A percentile compares a stretch with the other conserved stretches of the same genome.
Conservation (phyloP, 2,329 filamentous ascomycete species). For the Apiospora aurea region DNA sequence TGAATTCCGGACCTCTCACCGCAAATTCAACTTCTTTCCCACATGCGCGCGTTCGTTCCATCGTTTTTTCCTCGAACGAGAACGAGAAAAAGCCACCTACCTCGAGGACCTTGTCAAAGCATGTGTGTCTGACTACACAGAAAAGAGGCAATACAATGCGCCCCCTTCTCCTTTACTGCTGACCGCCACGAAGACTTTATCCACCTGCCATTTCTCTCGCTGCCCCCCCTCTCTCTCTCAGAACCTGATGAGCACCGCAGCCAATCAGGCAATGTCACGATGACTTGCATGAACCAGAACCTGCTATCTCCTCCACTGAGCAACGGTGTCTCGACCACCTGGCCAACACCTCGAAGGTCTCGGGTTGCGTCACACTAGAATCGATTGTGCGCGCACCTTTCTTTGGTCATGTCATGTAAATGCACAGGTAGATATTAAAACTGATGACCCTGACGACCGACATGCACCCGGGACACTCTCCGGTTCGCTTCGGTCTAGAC, state of each 20-base stretch:
- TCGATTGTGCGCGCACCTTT: neutral
- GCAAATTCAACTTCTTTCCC: conserved; percentile 7
- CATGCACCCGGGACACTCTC: neutral
- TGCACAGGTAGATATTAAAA: neutral
- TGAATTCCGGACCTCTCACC: neutral
- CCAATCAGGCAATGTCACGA: conserved; percentile 20
- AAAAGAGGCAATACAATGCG: conserved; percentile 9
- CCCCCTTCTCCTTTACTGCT: conserved; percentile 4
- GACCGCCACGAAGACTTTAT: neutral
- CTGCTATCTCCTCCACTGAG: neutral
- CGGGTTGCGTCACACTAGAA: conserved; percentile 6
- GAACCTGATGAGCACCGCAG: neutral
- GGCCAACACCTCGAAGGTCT: neutral
- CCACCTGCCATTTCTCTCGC: neutral
- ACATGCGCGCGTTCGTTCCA: neutral
- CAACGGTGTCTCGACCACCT: neutral
- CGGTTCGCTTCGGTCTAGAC: neutral
- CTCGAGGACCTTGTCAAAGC: neutral
- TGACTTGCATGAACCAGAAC: conserved; percentile 24
- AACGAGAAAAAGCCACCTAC: neutral
- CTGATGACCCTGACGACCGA: conserved; percentile 10
- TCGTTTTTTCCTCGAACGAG: neutral
- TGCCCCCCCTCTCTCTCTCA: neutral
- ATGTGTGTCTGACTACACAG: neutral
- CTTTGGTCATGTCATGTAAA: neutral